Percentiles rank a stretch among this genome's conserved stretches.
Conservation (phyloP, 2,329 filamentous ascomycete genomes). For the Grosmannia huntii region DNA sequence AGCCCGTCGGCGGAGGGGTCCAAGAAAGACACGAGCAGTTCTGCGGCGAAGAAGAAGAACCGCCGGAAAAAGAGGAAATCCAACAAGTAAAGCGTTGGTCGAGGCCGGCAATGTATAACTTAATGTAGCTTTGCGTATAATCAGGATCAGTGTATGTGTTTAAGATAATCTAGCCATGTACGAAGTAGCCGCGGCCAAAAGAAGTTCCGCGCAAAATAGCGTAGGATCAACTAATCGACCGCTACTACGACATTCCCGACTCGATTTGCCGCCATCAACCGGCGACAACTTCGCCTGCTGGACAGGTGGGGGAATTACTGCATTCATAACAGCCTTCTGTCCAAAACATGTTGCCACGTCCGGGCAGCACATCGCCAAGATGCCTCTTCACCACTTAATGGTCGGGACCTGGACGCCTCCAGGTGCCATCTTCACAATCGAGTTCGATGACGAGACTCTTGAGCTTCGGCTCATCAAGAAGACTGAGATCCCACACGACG, state of each 20-base stretch:
- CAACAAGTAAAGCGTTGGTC: slow-evolving; percentile 7
- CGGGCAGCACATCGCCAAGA: slow-evolving; percentile 24
- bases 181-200: background rate
- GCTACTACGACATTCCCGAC: slow-evolving; percentile 3
- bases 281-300: background rate
- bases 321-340: background rate
- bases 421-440: slow-evolving; percentile 79
- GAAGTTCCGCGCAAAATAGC: background rate
- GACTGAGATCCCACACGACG: slow-evolving; percentile 67
- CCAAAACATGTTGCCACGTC: background rate
- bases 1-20: background rate
- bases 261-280: slow-evolving; percentile 3
- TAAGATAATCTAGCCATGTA: too few species aligned
- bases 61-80: slow-evolving; percentile 25
- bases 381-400: slow-evolving; percentile 80
- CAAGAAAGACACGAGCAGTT: slow-evolving; percentile 6
- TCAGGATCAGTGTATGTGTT: background rate
- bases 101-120: background rate
- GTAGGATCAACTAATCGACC: background rate
- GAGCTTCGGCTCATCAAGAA: slow-evolving; percentile 65
- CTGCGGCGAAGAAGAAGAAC: slow-evolving; percentile 22
- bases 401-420: slow-evolving; percentile 85
- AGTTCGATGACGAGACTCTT: slow-evolving; percentile 72
- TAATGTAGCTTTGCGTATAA: background rate
- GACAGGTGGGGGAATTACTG: background rate